Evolutionary conservation across 2,329 filamentous ascomycete genomes (phyloP), one percentile per base, ranked within the genome.

Genomic region (Eutypa lata): DNA sequence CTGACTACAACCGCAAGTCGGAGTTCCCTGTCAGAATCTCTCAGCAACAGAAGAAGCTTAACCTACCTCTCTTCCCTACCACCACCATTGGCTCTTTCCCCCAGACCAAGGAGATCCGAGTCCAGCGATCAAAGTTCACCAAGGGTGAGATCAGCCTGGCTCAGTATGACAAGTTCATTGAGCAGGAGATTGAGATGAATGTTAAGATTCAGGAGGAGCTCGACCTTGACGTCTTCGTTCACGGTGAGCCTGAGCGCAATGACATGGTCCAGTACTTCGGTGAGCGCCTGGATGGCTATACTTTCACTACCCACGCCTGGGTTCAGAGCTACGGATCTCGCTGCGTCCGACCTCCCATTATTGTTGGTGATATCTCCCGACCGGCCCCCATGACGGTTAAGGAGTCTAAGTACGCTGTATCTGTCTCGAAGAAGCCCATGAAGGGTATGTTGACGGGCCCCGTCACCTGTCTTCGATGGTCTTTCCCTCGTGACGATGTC

Each of bases 221-320:
- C 69, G 91, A 86, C 75, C 88, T 99, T 51, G 94, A 99, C 67
- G 94, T 99, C 74, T 90, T 89, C 72, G 94, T 99, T 61, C 94
- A 99, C 82, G 94, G 94, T 73, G 94, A 99, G 84, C 94, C 94
- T 56, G 94, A 99, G 86, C 91, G 94, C 76, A 99, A 99, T 81
- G 94, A 99, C 87, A 99, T 99, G 94, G 94, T 99, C 50, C 94
- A 99, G 79, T 99, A 97, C 87, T 99, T 99, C 68, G 94, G 94
- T 77, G 94, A 99, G 86, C 89, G 91, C 70, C 84, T 99, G 59
- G 86, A 95, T 68, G 94, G 94, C 70, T 99, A 97, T 75, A 89
- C 91, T 73, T 99, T 99, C 86, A 99, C 94, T 73, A 97, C 93
- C 74, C 90, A 97, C 80, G 94, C 90, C 65, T 99, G 94, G 94